A percentile compares a stretch with the other conserved stretches of the same genome.
Conservation (phyloP, 345 rosid species). For the Adansonia digitata region DNA sequence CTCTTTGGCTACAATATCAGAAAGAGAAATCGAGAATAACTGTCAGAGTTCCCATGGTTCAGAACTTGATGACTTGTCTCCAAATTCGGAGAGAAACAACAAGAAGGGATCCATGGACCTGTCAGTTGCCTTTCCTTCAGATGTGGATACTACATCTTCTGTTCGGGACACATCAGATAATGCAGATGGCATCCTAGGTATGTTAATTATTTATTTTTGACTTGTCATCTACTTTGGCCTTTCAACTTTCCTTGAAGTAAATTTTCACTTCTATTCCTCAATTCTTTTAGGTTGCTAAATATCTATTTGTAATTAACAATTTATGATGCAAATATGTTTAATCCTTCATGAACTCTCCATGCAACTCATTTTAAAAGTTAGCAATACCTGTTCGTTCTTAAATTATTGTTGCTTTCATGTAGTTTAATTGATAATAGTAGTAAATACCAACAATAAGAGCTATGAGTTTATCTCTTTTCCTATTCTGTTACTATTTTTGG, state of each 20-base stretch:
- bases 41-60: slow-evolving; percentile 28
- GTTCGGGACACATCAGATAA: slow-evolving; percentile 41
- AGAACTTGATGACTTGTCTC: slow-evolving; percentile 34
- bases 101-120: slow-evolving; percentile 36
- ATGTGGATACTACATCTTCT: slow-evolving; percentile 30
- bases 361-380: not conserved
- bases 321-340: not conserved
- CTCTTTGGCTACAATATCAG: slow-evolving; percentile 51
- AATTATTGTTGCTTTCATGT: not conserved
- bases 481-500: not conserved
- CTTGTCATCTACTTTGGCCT: too few relatives aligned
- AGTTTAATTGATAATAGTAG: not conserved
- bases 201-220: not conserved
- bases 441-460: slow-evolving; percentile 1
- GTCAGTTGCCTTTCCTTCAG: slow-evolving; percentile 26
- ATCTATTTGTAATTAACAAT: not conserved
- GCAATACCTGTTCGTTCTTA: not conserved
- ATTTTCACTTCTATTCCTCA: slow-evolving; percentile 1
- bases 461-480: not conserved
- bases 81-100: slow-evolving; percentile 32
- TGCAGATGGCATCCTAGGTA: slow-evolving; percentile 49
- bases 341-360: not conserved
- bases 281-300: too few relatives aligned
- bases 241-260: not conserved
- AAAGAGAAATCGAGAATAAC: slow-evolving; percentile 50